A percentile compares a stretch with the other conserved stretches of the same genome.
Conservation (phyloP, 1,284 basidiomycete species). For the Cryptococcus sp. region DNA sequence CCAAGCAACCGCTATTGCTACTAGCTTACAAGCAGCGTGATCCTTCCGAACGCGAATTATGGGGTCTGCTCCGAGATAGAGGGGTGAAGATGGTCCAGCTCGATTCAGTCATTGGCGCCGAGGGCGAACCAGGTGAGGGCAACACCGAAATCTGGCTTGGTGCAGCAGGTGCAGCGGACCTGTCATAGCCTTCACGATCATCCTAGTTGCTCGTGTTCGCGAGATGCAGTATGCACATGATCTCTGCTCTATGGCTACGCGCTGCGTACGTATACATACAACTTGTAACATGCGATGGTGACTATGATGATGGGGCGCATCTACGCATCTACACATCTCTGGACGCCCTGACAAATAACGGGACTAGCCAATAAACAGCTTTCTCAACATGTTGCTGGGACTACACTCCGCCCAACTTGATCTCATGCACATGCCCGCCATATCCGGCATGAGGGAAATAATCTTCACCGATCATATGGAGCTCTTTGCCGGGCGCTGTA, state of each 20-base stretch:
- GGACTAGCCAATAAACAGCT: background rate
- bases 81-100: slow-evolving; percentile 55
- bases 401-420: slow-evolving; percentile 13
- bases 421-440: slow-evolving; percentile 8
- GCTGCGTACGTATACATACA: background rate
- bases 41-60: slow-evolving; percentile 67
- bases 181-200: too few species aligned
- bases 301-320: background rate
- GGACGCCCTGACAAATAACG: too few species aligned
- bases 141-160: slow-evolving; percentile 71
- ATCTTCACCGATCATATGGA: slow-evolving; percentile 8
- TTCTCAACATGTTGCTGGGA: too few species aligned
- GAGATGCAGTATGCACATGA: too few species aligned
- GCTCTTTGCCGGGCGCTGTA: slow-evolving; percentile 32
- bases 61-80: slow-evolving; percentile 60
- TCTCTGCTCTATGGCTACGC: background rate
- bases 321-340: too few species aligned
- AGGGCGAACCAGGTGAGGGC: slow-evolving; percentile 39
- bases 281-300: background rate
- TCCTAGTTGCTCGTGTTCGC: too few species aligned
- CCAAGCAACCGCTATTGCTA: slow-evolving; percentile 53
- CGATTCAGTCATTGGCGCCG: slow-evolving; percentile 60
- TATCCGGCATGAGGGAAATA: background rate
- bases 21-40: slow-evolving; percentile 84
- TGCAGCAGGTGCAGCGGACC: background rate